These are phyloP conservation scores for Lasiodiplodia sp. DNA, from an alignment of 2,329 filamentous ascomycete species.

Conservation along the genomic window DNA sequence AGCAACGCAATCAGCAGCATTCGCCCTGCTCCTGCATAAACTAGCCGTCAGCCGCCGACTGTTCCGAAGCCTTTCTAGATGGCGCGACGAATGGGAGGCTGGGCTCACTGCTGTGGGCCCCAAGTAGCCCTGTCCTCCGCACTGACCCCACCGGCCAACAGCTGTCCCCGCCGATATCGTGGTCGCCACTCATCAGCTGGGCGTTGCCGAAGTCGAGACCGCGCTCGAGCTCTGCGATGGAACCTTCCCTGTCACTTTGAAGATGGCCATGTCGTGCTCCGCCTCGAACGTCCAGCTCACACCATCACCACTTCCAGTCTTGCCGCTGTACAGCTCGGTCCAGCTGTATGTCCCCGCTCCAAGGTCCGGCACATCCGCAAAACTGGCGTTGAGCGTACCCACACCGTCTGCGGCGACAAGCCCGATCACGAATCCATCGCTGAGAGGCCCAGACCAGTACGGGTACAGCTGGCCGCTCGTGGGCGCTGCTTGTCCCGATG, in stretches of 20 bases:
- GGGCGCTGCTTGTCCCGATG: conserved; percentile 32
- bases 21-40: conserved; percentile 5
- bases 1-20: background rate
- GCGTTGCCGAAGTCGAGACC: conserved; percentile 2
- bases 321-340: conserved; percentile 34
- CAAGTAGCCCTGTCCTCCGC: conserved; percentile 15
- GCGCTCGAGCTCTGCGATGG: background rate
- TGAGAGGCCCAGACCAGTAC: conserved; percentile 34
- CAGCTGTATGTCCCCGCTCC: conserved; percentile 33
- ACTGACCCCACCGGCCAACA: conserved; percentile 21
- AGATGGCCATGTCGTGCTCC: conserved; percentile 34
- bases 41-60: conserved; percentile 2
- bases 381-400: conserved; percentile 32
- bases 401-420: conserved; percentile 32
- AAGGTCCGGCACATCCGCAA: conserved; percentile 34
- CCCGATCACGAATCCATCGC: conserved; percentile 34
- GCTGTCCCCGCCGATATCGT: conserved; percentile 14
- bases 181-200: conserved; percentile 7
- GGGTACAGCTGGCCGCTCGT: conserved; percentile 32
- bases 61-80: conserved; percentile 15
- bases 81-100: background rate
- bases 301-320: conserved; percentile 31
- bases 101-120: conserved; percentile 12
- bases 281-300: conserved; percentile 29
- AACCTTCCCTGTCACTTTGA: conserved; percentile 30